phyloP scores from a whole-genome alignment of 176 grass and related monocot genomes.

The Rhynchospora pubera region DNA sequence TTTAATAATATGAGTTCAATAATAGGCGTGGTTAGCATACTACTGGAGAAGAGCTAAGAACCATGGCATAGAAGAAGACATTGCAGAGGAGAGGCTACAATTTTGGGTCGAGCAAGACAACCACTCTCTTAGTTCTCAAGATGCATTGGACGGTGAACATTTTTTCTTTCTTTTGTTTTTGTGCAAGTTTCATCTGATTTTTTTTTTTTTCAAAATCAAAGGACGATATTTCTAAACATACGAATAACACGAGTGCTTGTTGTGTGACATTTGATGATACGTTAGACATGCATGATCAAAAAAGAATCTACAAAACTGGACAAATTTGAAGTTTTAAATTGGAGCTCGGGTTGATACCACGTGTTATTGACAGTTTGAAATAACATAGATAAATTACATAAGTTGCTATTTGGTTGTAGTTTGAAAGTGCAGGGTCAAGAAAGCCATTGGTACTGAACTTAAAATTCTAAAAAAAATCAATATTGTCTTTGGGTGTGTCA shows the following conservation, averaged over 20 bases:
- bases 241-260: neutral
- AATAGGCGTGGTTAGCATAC: constrained; percentile 87
- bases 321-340: neutral
- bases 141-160: constrained; percentile 63
- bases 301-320: neutral
- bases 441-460: neutral
- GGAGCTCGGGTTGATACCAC: neutral
- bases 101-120: constrained; percentile 91
- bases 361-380: neutral
- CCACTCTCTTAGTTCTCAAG: constrained; percentile 42
- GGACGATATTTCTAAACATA: neutral
- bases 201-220: neutral
- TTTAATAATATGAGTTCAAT: constrained; percentile 5
- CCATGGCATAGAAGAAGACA: constrained; percentile 91
- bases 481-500: neutral
- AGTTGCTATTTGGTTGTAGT: neutral
- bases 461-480: neutral
- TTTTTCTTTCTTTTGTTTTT: neutral
- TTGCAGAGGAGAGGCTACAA: constrained; percentile 82
- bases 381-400: neutral
- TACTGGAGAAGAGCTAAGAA: constrained; percentile 79
- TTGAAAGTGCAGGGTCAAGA: neutral
- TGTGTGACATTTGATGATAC: neutral
- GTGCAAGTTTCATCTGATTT: neutral
- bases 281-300: neutral